phyloP scores from a whole-genome alignment of 2,329 filamentous ascomycete species.

The Allantophomopsis lycopodina region DNA sequence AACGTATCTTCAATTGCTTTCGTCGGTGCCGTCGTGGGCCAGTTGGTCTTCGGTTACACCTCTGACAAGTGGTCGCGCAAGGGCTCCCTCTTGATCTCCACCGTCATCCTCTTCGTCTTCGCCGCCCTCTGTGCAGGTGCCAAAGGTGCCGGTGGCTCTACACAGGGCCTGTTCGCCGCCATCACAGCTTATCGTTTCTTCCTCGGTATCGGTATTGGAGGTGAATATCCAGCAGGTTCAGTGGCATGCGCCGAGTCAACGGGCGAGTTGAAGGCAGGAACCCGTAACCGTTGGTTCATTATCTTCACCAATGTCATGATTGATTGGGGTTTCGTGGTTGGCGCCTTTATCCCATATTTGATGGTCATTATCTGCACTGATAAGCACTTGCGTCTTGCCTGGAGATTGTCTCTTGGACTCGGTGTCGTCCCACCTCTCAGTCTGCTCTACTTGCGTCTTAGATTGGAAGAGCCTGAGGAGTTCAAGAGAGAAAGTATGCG shows the following conservation, averaged over 20 bases:
- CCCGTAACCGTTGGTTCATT: constrained; percentile 83
- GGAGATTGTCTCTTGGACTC: constrained; percentile 69
- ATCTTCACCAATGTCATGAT: constrained; percentile 85
- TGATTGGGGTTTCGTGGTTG: constrained; percentile 70
- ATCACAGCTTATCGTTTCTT: constrained; percentile 79
- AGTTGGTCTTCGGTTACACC: constrained; percentile 67
- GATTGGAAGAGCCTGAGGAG: constrained; percentile 66
- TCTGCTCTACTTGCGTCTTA: constrained; percentile 57
- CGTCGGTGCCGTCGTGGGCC: constrained; percentile 72
- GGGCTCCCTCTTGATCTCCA: constrained; percentile 69
- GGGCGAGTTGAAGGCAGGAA: constrained; percentile 66
- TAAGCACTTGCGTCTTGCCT: constrained; percentile 57
- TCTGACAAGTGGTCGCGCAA: constrained; percentile 78
- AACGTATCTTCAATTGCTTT: constrained; percentile 78
- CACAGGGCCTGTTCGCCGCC: constrained; percentile 61
- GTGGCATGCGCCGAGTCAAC: constrained; percentile 77
- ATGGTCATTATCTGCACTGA: constrained; percentile 37
- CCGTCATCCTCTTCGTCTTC: constrained; percentile 73
- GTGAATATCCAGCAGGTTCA: constrained; percentile 71
- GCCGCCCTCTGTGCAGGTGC: constrained; percentile 66
- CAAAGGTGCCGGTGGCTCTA: constrained; percentile 58
- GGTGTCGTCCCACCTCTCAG: constrained; percentile 65
- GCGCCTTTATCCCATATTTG: constrained; percentile 63
- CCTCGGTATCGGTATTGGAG: constrained; percentile 64
- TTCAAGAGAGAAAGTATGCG: constrained; percentile 35